Conservation (phyloP, 495 filamentous ascomycete genomes). For the Chaetomium cochliodes region DNA sequence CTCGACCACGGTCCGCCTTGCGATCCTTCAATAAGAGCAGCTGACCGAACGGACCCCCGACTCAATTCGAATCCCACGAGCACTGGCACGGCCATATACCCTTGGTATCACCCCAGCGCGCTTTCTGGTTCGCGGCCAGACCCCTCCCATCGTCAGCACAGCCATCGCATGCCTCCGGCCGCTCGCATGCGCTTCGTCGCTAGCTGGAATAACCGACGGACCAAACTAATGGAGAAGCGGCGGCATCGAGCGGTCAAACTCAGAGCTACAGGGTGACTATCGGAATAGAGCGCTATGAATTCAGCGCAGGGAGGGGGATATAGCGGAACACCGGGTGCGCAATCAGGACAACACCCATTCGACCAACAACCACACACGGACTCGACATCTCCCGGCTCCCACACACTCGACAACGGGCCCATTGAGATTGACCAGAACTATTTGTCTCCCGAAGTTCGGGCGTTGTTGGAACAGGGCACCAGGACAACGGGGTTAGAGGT, state of each 20-base stretch:
- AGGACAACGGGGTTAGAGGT: conserved; percentile 8
- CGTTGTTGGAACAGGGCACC: not conserved
- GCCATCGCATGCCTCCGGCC: not conserved
- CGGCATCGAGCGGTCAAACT: conserved; percentile 15
- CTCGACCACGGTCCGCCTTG: not conserved
- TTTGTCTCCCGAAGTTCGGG: conserved; percentile 4
- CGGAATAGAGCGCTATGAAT: conserved; percentile 17
- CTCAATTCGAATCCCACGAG: not conserved
- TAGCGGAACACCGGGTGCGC: not conserved
- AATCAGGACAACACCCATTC: not conserved
- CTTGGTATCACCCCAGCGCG: not conserved
- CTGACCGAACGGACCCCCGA: not conserved
- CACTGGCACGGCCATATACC: not conserved
- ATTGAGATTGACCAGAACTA: not conserved
- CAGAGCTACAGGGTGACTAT: conserved; percentile 21
- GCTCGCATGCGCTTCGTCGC: not conserved
- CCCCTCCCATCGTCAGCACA: not conserved
- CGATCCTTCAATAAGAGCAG: not conserved
- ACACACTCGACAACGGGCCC: not conserved
- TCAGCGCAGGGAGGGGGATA: conserved; percentile 3
- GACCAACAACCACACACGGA: not conserved
- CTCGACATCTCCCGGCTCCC: not conserved
- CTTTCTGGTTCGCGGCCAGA: conserved; percentile 20
- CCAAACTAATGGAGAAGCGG: conserved; percentile 29
- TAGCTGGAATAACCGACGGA: not conserved